Base-by-base conservation (phyloP, 371 early-diverging fungal genomes). In the Mucor saturninus region DNA sequence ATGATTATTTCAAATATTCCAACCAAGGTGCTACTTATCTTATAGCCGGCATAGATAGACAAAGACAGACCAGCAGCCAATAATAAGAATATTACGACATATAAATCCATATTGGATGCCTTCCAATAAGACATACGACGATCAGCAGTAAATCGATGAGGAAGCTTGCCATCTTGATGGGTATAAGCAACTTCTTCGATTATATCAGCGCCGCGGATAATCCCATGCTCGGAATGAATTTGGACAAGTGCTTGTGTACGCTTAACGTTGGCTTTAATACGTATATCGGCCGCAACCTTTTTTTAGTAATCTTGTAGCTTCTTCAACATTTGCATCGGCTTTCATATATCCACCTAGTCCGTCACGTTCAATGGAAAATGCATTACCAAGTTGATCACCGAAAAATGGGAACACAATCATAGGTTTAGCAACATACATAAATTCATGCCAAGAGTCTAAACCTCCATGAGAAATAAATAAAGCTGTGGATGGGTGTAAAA, bases 391-490 rank as follows among this genome's bases (percentile, higher is more conserved):
- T 45, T 82, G 83, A 46, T 82, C 83, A 2, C 71, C 76, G 57
- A 79, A 77, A 51, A 76, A 77, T 1, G 83, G 83, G 29, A 69
- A 66, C 38, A 75, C 52, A 2, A 76, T 30, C 54, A 79, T 55
- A 3, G 65, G 76, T 10, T 52, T 68, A 6, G 75, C 78, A 53
- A 62, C 39, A 45, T 68, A 70, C 14, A 77, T 45, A 1, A 69
- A 68, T 64, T 82, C 83, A 46, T 64, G 68, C 21, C 73, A 42
- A 15, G 75, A 76, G 4, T 59, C 73, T 4, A 68, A 59, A 31
- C 83, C 83, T 15, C 83, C 62, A 39, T 79, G 80, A 9, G 74
- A 68, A 0, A 82, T 31, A 53, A 79, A 82, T 1, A 76, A 35
- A 1, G 26, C 9, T 11, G 70, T 71, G 0, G 76, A 71, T 15